Evolutionary conservation across 2,329 filamentous ascomycete species (phyloP), one percentile per base, ranked within the genome.

Genomic region (Fusarium tupiense): DNA sequence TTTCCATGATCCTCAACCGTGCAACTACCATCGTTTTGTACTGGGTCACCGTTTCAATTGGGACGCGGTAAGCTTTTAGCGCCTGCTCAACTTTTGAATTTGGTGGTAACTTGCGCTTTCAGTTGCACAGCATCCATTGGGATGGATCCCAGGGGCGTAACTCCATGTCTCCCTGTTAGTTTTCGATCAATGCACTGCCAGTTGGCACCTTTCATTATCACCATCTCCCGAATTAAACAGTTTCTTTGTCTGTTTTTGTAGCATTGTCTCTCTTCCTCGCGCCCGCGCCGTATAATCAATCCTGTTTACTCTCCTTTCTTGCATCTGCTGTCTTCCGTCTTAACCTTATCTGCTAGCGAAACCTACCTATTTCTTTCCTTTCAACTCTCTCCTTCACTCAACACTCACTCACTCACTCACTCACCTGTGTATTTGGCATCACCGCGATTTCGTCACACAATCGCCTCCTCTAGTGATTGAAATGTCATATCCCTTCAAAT

Each of bases 401-500:
- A 43, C 54, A 44, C 47, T 40, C 53, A n/a, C 20, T 40, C 57
- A n/a, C 61, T 40, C 29, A 29, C 29, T 29, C 29, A 29, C 29
- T 29, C n/a, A n/a, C n/a, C n/a, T 47, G 54, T 35, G 40, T 43
- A 37, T 20, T 26, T 52, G 16, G 33, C 49, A 33, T 40, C 40
- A 56, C 35, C 59, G 17, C 37, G 22, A 44, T 24, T 35, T 38
- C 41, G 41, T 54, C 37, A 24, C 40, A 61, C 49, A 47, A 33
- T 46, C 19, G 38, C 38, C 20, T 33, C 31, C 44, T 29, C 24
- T 52, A 46, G 29, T 31, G 52, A 61, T 58, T 40, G 62, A 54
- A 62, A 77, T 77, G 75, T 61, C 69, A 60, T 67, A 61, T 54
- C 59, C 60, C 41, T 72, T 73, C 50, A 64, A 72, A 65, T 72